phyloP scores from a whole-genome alignment of 2,329 filamentous ascomycete species.

The Septoria linicola region DNA sequence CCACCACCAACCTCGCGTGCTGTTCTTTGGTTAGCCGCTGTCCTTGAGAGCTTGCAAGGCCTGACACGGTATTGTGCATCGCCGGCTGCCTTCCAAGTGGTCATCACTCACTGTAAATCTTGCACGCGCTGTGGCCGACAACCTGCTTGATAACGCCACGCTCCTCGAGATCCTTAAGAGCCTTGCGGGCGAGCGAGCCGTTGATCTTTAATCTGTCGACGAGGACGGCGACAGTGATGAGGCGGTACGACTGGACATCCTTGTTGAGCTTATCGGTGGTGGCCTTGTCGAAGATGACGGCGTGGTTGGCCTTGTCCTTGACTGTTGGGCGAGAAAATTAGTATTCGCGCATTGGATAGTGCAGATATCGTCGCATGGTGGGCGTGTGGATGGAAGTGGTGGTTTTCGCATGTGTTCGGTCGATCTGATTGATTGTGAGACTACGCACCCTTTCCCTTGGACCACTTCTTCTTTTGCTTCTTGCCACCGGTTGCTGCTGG shows the following conservation, averaged over 20 bases:
- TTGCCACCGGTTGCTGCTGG: constrained; percentile 63
- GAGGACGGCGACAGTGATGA: constrained; percentile 96
- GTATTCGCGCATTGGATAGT: constrained; percentile 13
- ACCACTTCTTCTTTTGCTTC: constrained; percentile 84
- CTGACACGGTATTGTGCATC: neutral
- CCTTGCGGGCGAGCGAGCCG: constrained; percentile 89
- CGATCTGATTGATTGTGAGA: neutral
- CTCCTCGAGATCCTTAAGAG: constrained; percentile 91
- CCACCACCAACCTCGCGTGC: constrained; percentile 21
- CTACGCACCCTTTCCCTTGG: constrained; percentile 51
- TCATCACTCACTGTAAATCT: constrained; percentile 82
- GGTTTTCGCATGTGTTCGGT: constrained; percentile 11
- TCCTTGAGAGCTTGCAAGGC: neutral
- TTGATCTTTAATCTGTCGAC: constrained; percentile 99
- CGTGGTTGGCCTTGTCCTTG: constrained; percentile 99
- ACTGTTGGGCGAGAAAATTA: constrained; percentile 57
- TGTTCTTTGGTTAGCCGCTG: constrained; percentile 4
- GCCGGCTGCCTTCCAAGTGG: neutral
- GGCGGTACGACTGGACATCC: constrained; percentile 99
- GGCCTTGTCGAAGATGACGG: constrained; percentile 97
- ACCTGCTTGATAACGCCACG: constrained; percentile 98
- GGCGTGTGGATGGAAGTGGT: constrained; percentile 15
- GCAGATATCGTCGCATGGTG: constrained; percentile 13
- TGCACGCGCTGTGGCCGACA: constrained; percentile 93
- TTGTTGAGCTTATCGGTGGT: constrained; percentile 99